Conservation (phyloP, 2,329 filamentous ascomycete genomes). For the Scytalidium sp. region DNA sequence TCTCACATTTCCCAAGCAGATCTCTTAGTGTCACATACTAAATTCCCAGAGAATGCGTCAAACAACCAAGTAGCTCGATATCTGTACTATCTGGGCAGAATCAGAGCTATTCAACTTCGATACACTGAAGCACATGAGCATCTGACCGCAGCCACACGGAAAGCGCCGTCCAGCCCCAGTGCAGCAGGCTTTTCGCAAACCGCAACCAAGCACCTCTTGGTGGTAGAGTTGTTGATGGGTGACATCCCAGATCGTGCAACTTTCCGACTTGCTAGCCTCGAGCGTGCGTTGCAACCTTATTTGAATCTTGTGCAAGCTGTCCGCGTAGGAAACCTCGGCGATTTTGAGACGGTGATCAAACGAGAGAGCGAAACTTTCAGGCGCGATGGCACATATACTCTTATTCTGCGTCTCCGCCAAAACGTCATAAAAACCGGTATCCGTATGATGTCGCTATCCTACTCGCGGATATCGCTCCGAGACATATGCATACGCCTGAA, state of each 20-base stretch:
- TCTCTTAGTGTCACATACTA: slow-evolving; percentile 89
- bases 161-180: slow-evolving; percentile 85
- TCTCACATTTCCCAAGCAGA: slow-evolving; percentile 97
- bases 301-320: slow-evolving; percentile 93
- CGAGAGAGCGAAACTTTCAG: slow-evolving; percentile 82
- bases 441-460: slow-evolving; percentile 97
- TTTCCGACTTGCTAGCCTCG: slow-evolving; percentile 86
- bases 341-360: slow-evolving; percentile 84
- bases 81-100: slow-evolving; percentile 94
- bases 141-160: slow-evolving; percentile 87
- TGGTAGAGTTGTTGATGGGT: slow-evolving; percentile 96
- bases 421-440: slow-evolving; percentile 99
- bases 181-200: slow-evolving; percentile 95
- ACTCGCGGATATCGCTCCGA: slow-evolving; percentile 92
- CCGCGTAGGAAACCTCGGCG: slow-evolving; percentile 91
- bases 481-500: slow-evolving; percentile 97
- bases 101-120: slow-evolving; percentile 91
- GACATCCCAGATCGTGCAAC: slow-evolving; percentile 95
- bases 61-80: slow-evolving; percentile 99
- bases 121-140: slow-evolving; percentile 98
- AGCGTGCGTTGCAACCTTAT: slow-evolving; percentile 87
- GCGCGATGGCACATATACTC: slow-evolving; percentile 89
- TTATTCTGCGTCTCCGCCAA: slow-evolving; percentile 91
- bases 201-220: slow-evolving; percentile 91
- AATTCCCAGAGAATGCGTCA: slow-evolving; percentile 89